Base-by-base conservation (phyloP, 2,329 filamentous ascomycete genomes). In the Penicillium occitanis region DNA sequence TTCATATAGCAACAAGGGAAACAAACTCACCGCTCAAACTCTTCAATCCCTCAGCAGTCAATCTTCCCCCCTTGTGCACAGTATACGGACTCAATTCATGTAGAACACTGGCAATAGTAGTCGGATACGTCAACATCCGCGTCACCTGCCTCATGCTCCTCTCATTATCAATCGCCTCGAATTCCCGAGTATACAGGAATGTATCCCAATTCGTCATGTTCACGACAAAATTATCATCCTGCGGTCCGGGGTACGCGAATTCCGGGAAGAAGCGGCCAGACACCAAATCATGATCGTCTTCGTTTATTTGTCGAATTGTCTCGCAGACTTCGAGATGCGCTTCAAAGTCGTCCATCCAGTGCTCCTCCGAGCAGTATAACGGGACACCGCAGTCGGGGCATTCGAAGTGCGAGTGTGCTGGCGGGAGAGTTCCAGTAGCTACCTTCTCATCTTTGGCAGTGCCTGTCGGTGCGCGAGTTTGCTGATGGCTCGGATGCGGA, bases 161-260 rank as follows among this genome's bases (percentile, higher is more conserved):
- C 76, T 97, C 93, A 68, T 93, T 88, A 76, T 99, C 93, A 75
- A 99, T 89, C 5, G 96, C 96, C 70, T 90, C 87, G 73, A 95
- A 98, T 73, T 96, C 90, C 73, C 95, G 86, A 2, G 93, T 96
- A 76, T 97, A 99, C 74, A 99, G 83, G 72, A 96, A 92, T 0
- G 95, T 98, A 78, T 99, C 95, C 95, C 95, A 99, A 78, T 96
- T 99, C 51, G 91, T 96, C 91, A 99, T 93, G 79, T 99, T 99
- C 70, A 97, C 88, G 70, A 95, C 85, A 40, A 93, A 91, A 77
- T 97, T 94, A 70, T 97, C 93, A 76, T 97, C 88, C 80, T 97
- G 93, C 64, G 89, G 85, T 14, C 90, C 91, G 0, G 95, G 93
- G 75, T 97, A 96, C 68, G 93, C 88, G 74, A 96, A 98, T 78